Evolutionary conservation across 75 land plant species (phyloP).

Genomic region (Cupressus sempervirens): DNA sequence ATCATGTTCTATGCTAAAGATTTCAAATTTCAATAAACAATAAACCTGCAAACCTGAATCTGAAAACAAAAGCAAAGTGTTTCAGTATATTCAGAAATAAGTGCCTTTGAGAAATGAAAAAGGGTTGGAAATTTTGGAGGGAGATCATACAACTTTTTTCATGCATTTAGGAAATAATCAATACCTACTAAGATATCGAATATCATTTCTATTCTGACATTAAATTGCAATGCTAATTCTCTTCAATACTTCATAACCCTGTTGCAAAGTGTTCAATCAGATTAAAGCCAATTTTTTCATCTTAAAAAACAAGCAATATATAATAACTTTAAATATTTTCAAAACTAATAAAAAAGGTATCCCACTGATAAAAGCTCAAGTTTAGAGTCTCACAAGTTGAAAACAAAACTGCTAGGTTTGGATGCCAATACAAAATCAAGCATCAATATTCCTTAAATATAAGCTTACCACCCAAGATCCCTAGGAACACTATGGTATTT

Average conservation of each 20-base stretch:
- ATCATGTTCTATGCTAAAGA: too few species aligned
- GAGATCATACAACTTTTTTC: neutral
- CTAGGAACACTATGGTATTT: neutral
- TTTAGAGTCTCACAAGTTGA: neutral
- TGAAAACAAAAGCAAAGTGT: too few species aligned
- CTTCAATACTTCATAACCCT: slow-evolving; percentile 94
- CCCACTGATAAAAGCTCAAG: neutral
- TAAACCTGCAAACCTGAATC: too few species aligned
- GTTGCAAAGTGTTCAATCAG: neutral
- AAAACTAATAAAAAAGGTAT: neutral
- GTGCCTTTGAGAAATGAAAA: too few species aligned
- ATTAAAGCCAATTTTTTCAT: neutral
- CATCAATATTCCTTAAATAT: neutral
- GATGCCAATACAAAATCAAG: neutral
- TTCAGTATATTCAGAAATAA: too few species aligned
- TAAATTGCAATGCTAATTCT: slow-evolving; percentile 69
- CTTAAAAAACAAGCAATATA: neutral
- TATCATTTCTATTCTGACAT: slow-evolving; percentile 27
- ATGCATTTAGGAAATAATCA: neutral
- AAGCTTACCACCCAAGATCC: neutral
- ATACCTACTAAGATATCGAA: slow-evolving; percentile 80
- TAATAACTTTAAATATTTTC: neutral
- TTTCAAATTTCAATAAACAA: too few species aligned
- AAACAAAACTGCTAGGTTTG: neutral
- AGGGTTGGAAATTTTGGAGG: too few species aligned